A percentile compares a stretch with the other conserved stretches of the same genome.
Conservation (phyloP, 2,329 filamentous ascomycete genomes). For the Moelleriella libera region DNA sequence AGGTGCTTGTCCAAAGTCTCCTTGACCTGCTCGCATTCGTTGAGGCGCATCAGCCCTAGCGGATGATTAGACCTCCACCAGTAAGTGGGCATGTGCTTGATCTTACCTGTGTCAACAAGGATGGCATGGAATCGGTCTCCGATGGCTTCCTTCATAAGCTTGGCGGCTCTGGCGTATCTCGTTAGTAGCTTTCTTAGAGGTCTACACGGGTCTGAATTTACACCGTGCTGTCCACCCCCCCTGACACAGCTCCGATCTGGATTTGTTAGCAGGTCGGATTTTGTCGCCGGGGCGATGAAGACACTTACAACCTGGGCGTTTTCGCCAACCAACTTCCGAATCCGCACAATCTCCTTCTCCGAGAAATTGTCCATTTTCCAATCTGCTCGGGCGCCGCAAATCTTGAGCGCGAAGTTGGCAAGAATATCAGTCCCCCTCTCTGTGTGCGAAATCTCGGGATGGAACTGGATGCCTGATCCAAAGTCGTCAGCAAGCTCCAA, state of each 20-base stretch:
- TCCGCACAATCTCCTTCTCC: slow-evolving; percentile 65
- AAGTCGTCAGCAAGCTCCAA: slow-evolving; percentile 7
- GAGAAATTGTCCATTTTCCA: slow-evolving; percentile 85
- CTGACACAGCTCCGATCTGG: neutral
- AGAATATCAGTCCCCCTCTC: slow-evolving; percentile 56
- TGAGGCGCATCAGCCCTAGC: slow-evolving; percentile 54
- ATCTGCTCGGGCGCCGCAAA: slow-evolving; percentile 61
- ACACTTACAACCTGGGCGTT: slow-evolving; percentile 62
- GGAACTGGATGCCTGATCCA: slow-evolving; percentile 56
- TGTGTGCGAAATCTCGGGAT: slow-evolving; percentile 55
- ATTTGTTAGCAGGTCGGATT: too few relatives aligned
- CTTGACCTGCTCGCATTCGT: slow-evolving; percentile 74
- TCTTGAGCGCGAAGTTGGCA: slow-evolving; percentile 69
- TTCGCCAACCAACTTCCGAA: slow-evolving; percentile 67
- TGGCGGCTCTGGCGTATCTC: too few relatives aligned
- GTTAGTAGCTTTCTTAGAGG: too few relatives aligned
- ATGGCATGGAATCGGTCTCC: slow-evolving; percentile 43
- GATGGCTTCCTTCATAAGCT: too few relatives aligned
- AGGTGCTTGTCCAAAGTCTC: slow-evolving; percentile 65
- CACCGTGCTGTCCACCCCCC: slow-evolving; percentile 78
- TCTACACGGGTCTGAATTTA: slow-evolving; percentile 49
- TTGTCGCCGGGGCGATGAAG: slow-evolving; percentile 15
- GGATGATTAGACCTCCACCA: slow-evolving; percentile 16
- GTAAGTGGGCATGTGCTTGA: neutral
- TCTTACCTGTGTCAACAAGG: slow-evolving; percentile 59